Evolutionary conservation across 2,329 filamentous ascomycete genomes (phyloP), one percentile per base, ranked within the genome.

Genomic region (Ophiostoma pallidulum): DNA sequence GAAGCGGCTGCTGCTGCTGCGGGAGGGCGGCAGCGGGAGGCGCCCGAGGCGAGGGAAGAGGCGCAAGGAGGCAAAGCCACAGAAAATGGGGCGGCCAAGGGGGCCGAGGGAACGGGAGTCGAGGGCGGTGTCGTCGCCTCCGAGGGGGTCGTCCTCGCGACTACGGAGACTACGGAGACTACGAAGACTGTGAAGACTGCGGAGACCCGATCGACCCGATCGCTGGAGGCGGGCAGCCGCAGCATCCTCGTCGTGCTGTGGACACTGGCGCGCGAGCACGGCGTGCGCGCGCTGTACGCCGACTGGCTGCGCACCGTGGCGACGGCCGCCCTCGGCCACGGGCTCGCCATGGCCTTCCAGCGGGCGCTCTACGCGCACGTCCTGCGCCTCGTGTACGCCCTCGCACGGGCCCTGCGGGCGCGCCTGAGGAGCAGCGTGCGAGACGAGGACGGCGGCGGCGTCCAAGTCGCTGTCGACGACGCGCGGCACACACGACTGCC

Each of bases 321-420:
- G 8, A 90, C 89, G 58, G 84, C 85, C 0, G 94, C 94, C 66
- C 82, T 95, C 58, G 82, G 80, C 19, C 88, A 95, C 58, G 89
- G 89, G 0, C 75, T 89, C 44, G 91, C 88, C 1, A 94, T 94
- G 86, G 68, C 91, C 46, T 79, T 86, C 50, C 95, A 95, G 64
- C 86, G 91, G 48, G 67, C 77, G 5, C 76, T 92, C 8, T 86
- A 94, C 61, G 72, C 76, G 24, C 63, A 82, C 14, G 77, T 94
- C 48, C 76, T 94, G 50, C 77, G 78, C 53, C 57, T 82, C 4
- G 94, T 91, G 64, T 84, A 86, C 55, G 59, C 80, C 7, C 59
- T 84, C 2, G 64, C 84, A n/a, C 68, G 68, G 20, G 53, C 70
- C 4, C 53, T 73, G 24, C 36, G 48, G 35, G 42, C 32, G 12